A percentile compares a stretch with the other conserved stretches of the same genome.
Conservation (phyloP, 768 basidiomycete species). For the Suillus brevipes region DNA sequence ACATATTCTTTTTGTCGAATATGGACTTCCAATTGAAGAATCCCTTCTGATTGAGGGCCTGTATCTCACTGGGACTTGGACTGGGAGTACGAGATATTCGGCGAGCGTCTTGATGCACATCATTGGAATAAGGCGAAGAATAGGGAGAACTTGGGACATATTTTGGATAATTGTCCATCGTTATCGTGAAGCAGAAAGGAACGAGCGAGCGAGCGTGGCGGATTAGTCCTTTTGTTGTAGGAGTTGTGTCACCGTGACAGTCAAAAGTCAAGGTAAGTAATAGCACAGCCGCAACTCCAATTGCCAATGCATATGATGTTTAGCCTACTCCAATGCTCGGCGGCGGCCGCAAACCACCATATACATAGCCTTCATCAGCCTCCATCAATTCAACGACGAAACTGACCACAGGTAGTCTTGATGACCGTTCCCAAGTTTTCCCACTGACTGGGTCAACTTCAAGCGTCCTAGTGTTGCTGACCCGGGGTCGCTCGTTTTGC, state of each 20-base stretch:
- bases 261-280: background rate
- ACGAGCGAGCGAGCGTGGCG: background rate
- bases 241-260: conserved; percentile 1
- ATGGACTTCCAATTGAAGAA: conserved; percentile 49
- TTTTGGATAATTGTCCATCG: conserved; percentile 19
- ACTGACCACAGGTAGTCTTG: too few species aligned
- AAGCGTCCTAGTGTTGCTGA: too few species aligned
- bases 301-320: too few species aligned
- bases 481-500: background rate
- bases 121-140: conserved; percentile 5
- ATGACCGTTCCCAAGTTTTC: too few species aligned
- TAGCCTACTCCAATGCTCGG: background rate
- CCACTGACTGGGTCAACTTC: too few species aligned
- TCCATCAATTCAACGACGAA: background rate
- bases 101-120: conserved; percentile 17
- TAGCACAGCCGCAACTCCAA: background rate
- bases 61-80: conserved; percentile 61
- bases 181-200: conserved; percentile 8
- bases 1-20: conserved; percentile 49
- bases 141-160: conserved; percentile 8
- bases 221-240: conserved; percentile 3
- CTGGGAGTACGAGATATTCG: conserved; percentile 50
- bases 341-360: too few species aligned
- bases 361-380: background rate
- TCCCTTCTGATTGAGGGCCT: conserved; percentile 40